Evolutionary conservation across 352 stramenopile species (phyloP), one percentile per base, ranked within the genome.

Genomic region (Halophytophthora batemanensis): DNA sequence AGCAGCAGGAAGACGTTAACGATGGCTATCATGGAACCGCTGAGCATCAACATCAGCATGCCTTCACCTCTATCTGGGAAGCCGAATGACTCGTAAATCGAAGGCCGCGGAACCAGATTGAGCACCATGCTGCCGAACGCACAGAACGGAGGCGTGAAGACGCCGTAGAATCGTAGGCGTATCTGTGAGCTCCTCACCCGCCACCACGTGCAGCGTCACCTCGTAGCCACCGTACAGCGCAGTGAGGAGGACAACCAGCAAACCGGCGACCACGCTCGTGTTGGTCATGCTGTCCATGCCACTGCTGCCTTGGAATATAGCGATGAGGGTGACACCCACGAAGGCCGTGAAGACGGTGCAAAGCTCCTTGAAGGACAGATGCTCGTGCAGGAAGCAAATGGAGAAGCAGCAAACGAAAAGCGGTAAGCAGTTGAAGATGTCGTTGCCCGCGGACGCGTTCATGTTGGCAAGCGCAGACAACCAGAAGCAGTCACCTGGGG

Each of bases 401-500:
- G 75, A 86, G 49, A 86, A 86, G 56, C 67, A 82, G 64, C 82
- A 86, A 6, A 86, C 75, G 48, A 86, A 84, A 11, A 86, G 59
- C 25, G 75, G 75, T 14, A 72, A 75, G 47, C 61, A 70, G 50
- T 82, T 86, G 70, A 79, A 83, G 50, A 86, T 80, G 10, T 72
- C 70, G 0, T 66, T 82, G 15, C 70, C 69, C 1, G 67, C 63
- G 7, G 65, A 63, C 10, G 84, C 72, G 35, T 59, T 84, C 50
- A 84, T 53, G 50, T 61, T 65, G 18, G 63, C 45, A 3, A 86
- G 50, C 22, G 75, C 61, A 0, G 68, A 62, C 53, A 74, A 86
- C 75, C 72, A 84, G 50, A 86, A 83, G 65, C 81, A 86, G 53
- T 86, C 75, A n/a, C n/a, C n/a, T n/a, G n/a, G n/a, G n/a, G n/a